These are phyloP conservation scores for Schoenoplectus tabernaemontani DNA, from an alignment of 202 grass and related monocot genomes.

Conservation along the genomic window DNA sequence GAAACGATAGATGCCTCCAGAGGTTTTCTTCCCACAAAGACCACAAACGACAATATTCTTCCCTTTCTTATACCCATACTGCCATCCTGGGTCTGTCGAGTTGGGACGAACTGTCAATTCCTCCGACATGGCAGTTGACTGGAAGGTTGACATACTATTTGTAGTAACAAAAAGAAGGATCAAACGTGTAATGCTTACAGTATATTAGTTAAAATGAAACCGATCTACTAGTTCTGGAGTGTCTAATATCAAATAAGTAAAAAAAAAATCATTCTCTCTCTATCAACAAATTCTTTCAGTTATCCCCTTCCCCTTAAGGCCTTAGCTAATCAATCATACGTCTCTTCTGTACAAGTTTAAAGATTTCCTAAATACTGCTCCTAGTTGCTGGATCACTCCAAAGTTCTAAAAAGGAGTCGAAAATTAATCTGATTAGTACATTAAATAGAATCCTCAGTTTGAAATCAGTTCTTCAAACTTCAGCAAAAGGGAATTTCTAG, in stretches of 20 bases:
- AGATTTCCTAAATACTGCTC: background rate
- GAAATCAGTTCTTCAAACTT: background rate
- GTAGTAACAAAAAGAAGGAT: background rate
- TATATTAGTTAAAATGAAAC: background rate
- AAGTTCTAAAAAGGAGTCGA: background rate
- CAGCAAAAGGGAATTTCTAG: background rate
- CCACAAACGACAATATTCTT: background rate
- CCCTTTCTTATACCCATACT: background rate
- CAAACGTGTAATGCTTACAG: background rate
- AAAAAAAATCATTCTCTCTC: background rate
- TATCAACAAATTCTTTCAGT: background rate
- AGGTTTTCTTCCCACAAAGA: conserved; percentile 4
- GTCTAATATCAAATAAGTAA: background rate
- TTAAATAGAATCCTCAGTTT: background rate
- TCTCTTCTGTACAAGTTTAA: background rate
- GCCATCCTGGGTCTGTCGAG: background rate
- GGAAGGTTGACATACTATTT: background rate
- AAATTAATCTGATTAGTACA: background rate
- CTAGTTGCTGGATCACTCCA: background rate
- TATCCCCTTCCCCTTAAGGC: background rate
- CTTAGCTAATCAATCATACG: background rate
- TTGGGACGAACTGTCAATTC: background rate
- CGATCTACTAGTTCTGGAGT: background rate
- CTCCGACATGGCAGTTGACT: background rate
- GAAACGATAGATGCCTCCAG: conserved; percentile 6